Percentiles rank a stretch among this genome's conserved stretches.
Evolutionary conservation across 257 asterid genomes (phyloP).

Genomic region (Datura wrightii): DNA sequence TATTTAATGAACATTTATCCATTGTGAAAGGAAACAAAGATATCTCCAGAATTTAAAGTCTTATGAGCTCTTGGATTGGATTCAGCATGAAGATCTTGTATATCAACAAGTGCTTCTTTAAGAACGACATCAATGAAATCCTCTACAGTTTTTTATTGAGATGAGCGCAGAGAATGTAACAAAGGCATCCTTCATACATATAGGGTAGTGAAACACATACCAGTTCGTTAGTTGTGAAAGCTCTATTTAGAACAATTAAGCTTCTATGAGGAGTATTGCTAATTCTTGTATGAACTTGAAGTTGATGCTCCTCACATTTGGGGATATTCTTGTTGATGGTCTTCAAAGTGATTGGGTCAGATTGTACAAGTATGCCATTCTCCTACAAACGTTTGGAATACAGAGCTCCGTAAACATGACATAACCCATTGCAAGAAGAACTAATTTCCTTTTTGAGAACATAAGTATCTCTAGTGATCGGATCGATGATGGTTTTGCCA

Average conservation of each 20-base stretch:
- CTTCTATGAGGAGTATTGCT: neutral
- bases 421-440: neutral
- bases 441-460: neutral
- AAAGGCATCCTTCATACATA: neutral
- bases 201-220: neutral
- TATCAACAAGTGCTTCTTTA: neutral
- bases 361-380: neutral
- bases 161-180: neutral
- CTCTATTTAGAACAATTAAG: neutral
- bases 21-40: neutral
- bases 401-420: neutral
- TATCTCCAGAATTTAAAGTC: conserved; percentile 26
- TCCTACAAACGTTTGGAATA: neutral
- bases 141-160: neutral
- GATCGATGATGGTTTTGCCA: neutral
- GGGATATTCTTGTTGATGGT: neutral
- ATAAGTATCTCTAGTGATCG: neutral
- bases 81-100: conserved; percentile 5
- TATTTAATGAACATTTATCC: conserved; percentile 25
- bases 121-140: conserved; percentile 5
- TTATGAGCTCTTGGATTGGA: neutral
- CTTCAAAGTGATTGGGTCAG: neutral
- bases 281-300: neutral
- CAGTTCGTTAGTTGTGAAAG: neutral
- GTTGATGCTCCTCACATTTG: neutral